Conservation (phyloP, 163 green algal genomes). For the Chlorella variabilis region DNA sequence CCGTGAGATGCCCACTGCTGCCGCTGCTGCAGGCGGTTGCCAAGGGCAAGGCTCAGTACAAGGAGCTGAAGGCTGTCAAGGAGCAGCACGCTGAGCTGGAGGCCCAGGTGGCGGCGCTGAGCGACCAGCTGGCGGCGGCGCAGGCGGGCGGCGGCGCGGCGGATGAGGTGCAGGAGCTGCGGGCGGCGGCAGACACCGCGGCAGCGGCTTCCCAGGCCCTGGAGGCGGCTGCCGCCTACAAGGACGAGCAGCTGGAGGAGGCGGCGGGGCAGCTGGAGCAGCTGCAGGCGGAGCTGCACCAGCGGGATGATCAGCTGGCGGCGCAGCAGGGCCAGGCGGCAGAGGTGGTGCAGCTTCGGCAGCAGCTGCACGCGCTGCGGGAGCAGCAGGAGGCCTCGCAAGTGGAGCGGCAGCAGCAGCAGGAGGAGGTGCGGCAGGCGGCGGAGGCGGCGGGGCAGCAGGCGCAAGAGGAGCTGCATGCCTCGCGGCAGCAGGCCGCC, state of each 20-base stretch:
- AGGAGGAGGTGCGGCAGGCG: neutral
- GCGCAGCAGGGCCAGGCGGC: neutral
- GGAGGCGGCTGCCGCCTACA: neutral
- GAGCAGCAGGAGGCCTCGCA: neutral
- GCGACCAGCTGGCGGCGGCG: neutral
- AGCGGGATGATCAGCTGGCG: neutral
- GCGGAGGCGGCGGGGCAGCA: neutral
- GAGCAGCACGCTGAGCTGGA: conserved; percentile 12
- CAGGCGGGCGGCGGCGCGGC: neutral
- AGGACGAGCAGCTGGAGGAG: conserved; percentile 21
- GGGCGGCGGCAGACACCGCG: neutral
- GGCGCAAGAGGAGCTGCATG: neutral
- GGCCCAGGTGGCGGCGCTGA: neutral
- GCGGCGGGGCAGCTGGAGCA: neutral
- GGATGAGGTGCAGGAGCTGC: conserved; percentile 2
- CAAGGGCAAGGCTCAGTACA: conserved; percentile 39
- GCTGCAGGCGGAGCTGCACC: neutral
- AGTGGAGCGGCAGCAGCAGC: neutral
- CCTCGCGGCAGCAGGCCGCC: neutral
- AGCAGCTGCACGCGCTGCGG: neutral
- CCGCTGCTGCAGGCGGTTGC: neutral
- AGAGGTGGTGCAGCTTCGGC: neutral
- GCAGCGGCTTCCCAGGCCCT: conserved; percentile 1
- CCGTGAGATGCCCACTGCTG: too few species aligned
- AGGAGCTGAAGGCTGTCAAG: conserved; percentile 3